Evolutionary conservation across 768 basidiomycete genomes (phyloP), one percentile per base, ranked within the genome.

Genomic region (Cyclocybe cylindracea): DNA sequence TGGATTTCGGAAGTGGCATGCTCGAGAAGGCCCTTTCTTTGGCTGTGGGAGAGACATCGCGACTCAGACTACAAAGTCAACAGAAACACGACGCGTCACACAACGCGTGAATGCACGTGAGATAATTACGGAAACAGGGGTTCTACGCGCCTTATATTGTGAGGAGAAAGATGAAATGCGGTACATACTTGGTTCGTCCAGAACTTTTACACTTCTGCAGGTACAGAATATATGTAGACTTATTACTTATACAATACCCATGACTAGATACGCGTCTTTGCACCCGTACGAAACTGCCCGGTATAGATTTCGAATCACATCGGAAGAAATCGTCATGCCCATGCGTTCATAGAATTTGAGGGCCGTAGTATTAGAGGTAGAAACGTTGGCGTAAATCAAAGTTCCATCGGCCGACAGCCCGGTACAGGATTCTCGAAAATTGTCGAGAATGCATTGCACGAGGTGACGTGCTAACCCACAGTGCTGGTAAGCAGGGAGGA

Each of bases 391-490:
- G 53, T 72, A 72, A 44, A 76, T 62, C 32, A 74, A 48, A 3
- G 66, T 63, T 39, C 61, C 62, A 40, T 64, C 56, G 46, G 50
- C 46, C 18, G 57, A 47, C 49, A 62, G 47, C 24, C 54, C 48
- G 41, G 63, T 56, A 59, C 61, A 52, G 48, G 66, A 60, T 50
- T 64, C 59, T 32, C 64, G 61, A 57, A 75, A 57, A 42, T 62
- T 60, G 33, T 66, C 48, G 42, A 69, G 46, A 0, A 72, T 64
- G 31, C 66, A 62, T 31, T 62, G 65, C 29, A 80, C 61, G 51
- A 82, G 74, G 14, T 66, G 71, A 33, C 70, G 71, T 8, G 76
- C 79, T 35, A 81, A 61, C 35, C 78, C 77, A 34, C 60, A 60
- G 10, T 76, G 65, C 53, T 71, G 78, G 61, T 70, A 75, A 2